Conservation (phyloP, 192 early-diverging fungal genomes). For the Neocallimastix lanati region DNA sequence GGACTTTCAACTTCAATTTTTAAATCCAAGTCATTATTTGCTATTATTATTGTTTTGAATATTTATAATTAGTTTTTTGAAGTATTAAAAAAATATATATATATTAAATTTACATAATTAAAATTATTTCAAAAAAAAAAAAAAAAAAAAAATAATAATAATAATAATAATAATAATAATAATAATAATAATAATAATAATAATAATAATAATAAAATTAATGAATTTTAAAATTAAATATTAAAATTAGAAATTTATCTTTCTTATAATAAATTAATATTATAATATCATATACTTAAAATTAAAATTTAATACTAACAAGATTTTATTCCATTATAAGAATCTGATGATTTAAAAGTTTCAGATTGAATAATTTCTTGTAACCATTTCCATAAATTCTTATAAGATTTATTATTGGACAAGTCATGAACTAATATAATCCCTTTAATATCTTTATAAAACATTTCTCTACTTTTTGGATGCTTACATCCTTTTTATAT, state of each 20-base stretch:
- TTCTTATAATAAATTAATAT: too few species aligned
- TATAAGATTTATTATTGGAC: neutral
- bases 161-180: too few species aligned
- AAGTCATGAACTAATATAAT: neutral
- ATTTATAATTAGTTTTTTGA: neutral
- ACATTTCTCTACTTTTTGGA: neutral
- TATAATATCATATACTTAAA: too few species aligned
- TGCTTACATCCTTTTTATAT: neutral
- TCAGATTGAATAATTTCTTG: neutral
- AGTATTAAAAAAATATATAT: too few species aligned
- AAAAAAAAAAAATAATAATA: too few species aligned
- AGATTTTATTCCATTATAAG: neutral
- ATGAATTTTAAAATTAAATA: too few species aligned
- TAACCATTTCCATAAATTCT: neutral
- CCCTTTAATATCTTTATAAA: neutral
- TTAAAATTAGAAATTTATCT: too few species aligned
- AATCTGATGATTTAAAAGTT: neutral
- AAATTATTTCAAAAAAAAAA: too few species aligned
- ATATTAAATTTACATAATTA: too few species aligned
- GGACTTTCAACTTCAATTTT: neutral
- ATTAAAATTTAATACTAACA: neutral
- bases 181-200: too few species aligned
- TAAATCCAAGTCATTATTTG: neutral
- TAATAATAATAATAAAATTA: too few species aligned
- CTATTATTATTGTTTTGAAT: neutral